These are phyloP conservation scores for Hortiboletus flavorubellus DNA, from an alignment of 768 basidiomycete species.

Conservation along the genomic window DNA sequence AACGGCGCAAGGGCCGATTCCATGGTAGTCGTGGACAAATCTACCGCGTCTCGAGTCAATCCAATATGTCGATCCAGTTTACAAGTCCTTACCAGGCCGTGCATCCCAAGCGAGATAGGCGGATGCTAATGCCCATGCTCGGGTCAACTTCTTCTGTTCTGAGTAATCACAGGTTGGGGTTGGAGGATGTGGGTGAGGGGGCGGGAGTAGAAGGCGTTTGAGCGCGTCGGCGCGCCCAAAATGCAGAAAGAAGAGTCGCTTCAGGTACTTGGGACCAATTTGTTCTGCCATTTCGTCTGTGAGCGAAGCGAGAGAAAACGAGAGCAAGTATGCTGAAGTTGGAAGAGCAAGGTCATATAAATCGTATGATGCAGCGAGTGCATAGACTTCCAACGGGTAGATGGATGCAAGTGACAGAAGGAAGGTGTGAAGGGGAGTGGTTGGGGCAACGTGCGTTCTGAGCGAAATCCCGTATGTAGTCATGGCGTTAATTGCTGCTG, in stretches of 20 bases:
- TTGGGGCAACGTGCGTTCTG: constrained; percentile 44
- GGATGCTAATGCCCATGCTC: constrained; percentile 80
- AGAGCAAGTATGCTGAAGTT: constrained; percentile 71
- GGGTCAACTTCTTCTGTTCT: constrained; percentile 74
- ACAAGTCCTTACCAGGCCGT: constrained; percentile 55
- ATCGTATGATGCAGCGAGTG: constrained; percentile 63
- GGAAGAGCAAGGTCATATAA: constrained; percentile 72
- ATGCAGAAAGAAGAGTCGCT: constrained; percentile 79
- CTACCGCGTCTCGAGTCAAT: constrained; percentile 34
- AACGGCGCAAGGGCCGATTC: constrained; percentile 70
- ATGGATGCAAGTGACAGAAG: constrained; percentile 67
- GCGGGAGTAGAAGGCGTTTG: constrained; percentile 71
- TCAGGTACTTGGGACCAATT: constrained; percentile 76
- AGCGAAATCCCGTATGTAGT: constrained; percentile 58
- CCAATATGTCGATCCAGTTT: not conserved
- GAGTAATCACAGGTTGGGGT: constrained; percentile 63
- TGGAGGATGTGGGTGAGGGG: constrained; percentile 74
- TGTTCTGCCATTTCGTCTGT: constrained; percentile 66
- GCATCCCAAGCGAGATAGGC: constrained; percentile 86
- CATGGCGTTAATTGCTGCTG: constrained; percentile 54
- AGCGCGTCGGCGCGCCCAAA: constrained; percentile 80
- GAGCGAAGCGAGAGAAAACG: constrained; percentile 61
- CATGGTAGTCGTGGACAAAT: constrained; percentile 69
- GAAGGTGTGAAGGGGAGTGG: constrained; percentile 53
- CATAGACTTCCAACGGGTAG: constrained; percentile 68